A percentile compares a stretch with the other conserved stretches of the same genome.
phyloP scores from a whole-genome alignment of 306 rosid genomes.

The Castanea mollissima region DNA sequence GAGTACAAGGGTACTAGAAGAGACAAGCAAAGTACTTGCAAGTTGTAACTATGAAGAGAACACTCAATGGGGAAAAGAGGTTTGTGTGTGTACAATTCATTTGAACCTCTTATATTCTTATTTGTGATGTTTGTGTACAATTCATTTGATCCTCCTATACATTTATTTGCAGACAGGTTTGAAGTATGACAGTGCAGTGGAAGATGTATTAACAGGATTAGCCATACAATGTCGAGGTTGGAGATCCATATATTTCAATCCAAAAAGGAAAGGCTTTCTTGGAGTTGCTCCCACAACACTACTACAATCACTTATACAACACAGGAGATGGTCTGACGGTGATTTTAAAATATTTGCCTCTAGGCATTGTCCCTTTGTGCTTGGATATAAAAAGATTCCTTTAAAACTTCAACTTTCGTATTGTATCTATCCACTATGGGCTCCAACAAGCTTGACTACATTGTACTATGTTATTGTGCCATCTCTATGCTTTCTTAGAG shows the following conservation, averaged over 20 bases:
- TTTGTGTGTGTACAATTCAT: not conserved
- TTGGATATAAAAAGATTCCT: not conserved
- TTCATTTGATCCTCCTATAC: no score
- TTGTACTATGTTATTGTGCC: constrained; percentile 10
- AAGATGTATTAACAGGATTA: constrained; percentile 16
- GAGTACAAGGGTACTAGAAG: not conserved
- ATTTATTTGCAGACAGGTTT: constrained; percentile 7
- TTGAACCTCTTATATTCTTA: not conserved
- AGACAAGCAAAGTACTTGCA: not conserved
- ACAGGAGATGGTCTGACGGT: not conserved
- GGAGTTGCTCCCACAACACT: constrained; percentile 1
- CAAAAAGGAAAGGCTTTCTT: constrained; percentile 8
- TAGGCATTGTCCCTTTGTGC: not conserved
- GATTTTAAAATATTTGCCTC: not conserved
- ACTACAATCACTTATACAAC: constrained; percentile 1
- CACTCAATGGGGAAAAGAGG: not conserved
- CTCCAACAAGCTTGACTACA: not conserved
- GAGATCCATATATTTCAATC: constrained; percentile 9
- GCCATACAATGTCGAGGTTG: constrained; percentile 21
- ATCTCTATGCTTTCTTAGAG: constrained; percentile 6
- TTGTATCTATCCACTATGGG: not conserved
- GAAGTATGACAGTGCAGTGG: constrained; percentile 22
- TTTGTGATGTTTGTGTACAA: not conserved
- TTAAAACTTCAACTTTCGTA: not conserved
- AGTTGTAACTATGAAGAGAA: not conserved